Evolutionary conservation across 768 basidiomycete species (phyloP).

Genomic region (Epithele typhae): DNA sequence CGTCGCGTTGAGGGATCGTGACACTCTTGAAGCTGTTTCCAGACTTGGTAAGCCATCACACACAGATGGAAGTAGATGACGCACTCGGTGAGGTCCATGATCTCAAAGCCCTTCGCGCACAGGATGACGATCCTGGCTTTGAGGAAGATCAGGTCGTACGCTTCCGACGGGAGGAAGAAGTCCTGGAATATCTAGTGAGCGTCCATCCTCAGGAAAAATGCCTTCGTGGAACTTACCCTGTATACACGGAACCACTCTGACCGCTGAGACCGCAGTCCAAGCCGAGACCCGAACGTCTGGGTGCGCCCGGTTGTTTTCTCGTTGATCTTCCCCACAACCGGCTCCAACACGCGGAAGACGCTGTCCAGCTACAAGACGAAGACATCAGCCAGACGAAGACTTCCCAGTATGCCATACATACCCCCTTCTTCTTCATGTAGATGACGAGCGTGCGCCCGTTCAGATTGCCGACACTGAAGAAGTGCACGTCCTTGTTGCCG

Average conservation of each 20-base stretch:
- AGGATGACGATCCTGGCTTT: slow-evolving; percentile 92
- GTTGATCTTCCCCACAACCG: slow-evolving; percentile 86
- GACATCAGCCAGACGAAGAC: too few relatives aligned
- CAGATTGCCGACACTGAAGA: slow-evolving; percentile 90
- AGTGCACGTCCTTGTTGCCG: slow-evolving; percentile 88
- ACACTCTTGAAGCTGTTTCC: slow-evolving; percentile 74
- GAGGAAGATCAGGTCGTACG: slow-evolving; percentile 87
- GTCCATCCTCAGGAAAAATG: background rate
- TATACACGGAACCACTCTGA: slow-evolving; percentile 96
- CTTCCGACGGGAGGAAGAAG: slow-evolving; percentile 90
- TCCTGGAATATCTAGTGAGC: slow-evolving; percentile 37
- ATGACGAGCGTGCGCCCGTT: slow-evolving; percentile 86
- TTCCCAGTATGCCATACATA: slow-evolving; percentile 30
- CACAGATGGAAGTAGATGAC: slow-evolving; percentile 22
- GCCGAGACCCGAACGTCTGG: slow-evolving; percentile 64
- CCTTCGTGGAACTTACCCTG: slow-evolving; percentile 41
- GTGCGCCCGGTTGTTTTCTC: slow-evolving; percentile 71
- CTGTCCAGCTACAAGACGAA: slow-evolving; percentile 65
- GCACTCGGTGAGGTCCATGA: slow-evolving; percentile 93
- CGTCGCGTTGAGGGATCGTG: slow-evolving; percentile 83
- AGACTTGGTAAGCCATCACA: background rate
- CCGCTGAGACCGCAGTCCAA: slow-evolving; percentile 73
- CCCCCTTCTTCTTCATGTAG: slow-evolving; percentile 94
- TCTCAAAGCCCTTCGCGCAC: slow-evolving; percentile 93
- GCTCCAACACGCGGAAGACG: slow-evolving; percentile 96